A percentile compares a stretch with the other conserved stretches of the same genome.
Conservation (phyloP, 176 grass and related monocot species). For the bread wheat (Triticum aestivum) region DNA sequence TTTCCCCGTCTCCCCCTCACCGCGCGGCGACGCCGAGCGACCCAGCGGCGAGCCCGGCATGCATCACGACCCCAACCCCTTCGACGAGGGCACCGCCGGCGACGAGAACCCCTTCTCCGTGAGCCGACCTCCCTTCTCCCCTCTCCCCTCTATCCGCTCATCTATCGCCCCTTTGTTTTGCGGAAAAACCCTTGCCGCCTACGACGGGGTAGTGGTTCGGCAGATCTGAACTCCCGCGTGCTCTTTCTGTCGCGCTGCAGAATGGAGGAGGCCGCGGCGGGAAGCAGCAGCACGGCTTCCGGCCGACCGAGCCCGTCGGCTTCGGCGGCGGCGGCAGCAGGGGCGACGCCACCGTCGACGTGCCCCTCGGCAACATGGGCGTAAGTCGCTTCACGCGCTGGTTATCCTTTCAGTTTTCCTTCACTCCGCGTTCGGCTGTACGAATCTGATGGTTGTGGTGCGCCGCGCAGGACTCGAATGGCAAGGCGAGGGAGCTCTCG, state of each 20-base stretch:
- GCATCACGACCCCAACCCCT: constrained; percentile 88
- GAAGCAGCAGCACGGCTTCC: constrained; percentile 57
- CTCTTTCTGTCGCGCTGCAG: constrained; percentile 34
- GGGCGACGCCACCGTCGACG: constrained; percentile 67
- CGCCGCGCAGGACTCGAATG: constrained; percentile 49
- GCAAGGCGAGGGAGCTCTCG: constrained; percentile 71
- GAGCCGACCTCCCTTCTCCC: neutral
- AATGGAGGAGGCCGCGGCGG: constrained; percentile 50
- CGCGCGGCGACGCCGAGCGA: constrained; percentile 12
- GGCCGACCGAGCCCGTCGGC: constrained; percentile 52
- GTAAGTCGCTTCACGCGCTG: constrained; percentile 33
- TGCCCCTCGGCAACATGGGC: constrained; percentile 67
- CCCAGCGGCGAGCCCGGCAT: constrained; percentile 28
- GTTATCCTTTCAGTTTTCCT: neutral
- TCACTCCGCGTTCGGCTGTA: neutral
- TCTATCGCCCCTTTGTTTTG: neutral
- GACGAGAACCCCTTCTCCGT: constrained; percentile 71
- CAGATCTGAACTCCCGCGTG: constrained; percentile 19
- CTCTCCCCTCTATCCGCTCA: neutral
- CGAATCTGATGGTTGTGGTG: constrained; percentile 16
- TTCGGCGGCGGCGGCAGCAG: constrained; percentile 49
- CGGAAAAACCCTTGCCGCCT: neutral
- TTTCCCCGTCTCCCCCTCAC: neutral
- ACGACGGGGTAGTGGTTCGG: neutral
- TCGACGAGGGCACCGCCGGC: constrained; percentile 54